Base-by-base conservation (phyloP, 2,329 filamentous ascomycete species). In the Chaetomium sp. region DNA sequence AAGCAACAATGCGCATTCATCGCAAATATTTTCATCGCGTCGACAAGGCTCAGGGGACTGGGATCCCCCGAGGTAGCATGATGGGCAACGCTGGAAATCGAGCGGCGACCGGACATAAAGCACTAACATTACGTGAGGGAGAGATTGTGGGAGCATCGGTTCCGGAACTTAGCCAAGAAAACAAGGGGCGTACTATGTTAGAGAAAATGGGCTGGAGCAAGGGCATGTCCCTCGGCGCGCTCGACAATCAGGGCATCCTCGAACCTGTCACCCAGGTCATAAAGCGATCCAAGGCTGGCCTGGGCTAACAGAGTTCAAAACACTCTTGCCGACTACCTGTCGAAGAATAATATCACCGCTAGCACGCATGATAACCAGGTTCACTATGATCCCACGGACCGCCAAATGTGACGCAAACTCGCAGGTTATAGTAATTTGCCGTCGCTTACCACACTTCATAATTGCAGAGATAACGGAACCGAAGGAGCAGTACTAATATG, bases 151-250 rank as follows among this genome's bases (percentile, higher is more conserved):
- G 92, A 48, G 89, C 82, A 1, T 82, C 84, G 48, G 91, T 92
- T 1, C 88, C 91, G 9, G 91, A 96, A 69, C 78, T 99, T 36
- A 88, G 89, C 1, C 76, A 77, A 4, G 88, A 87, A 52, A 97
- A 96, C 68, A 89, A 84, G 62, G 94, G 94, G 9, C 82, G 90
- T 50, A 83, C 84, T 3, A 88, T 99, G 84, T 73, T 99, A 61
- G 90, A 95, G 73, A 97, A 94, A 73, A 97, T 97, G 94, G 94
- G 94, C 3, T 99, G 94, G 91, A 88, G 82, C 59, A 86, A 79
- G 52, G 94, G 94, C 5, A 95, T 86, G 67, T 88, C 88, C 1
- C 78, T 99, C 1, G 94, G 94, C 52, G 83, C 88, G 9, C 68
- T 76, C 1, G 85, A 95, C 60, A 96, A 95, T 69, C 89, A 94